Evolutionary conservation across 306 rosid species (phyloP).

Genomic region (Biancaea sappan): DNA sequence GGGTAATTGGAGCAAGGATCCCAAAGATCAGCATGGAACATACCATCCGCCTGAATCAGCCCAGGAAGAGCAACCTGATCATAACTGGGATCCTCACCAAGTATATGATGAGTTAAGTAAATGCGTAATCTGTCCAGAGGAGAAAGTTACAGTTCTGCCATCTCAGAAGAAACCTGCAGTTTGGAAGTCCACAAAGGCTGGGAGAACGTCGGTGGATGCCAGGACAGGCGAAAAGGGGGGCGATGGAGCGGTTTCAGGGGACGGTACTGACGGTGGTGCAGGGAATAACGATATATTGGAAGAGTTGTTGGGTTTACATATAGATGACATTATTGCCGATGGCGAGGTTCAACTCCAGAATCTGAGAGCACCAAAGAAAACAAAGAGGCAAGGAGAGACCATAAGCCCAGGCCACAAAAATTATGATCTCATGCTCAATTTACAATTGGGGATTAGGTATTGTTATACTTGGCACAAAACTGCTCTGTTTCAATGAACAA

Average conservation of each 20-base stretch:
- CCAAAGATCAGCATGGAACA: conserved; percentile 57
- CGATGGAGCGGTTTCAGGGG: conserved; percentile 63
- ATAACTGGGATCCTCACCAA: conserved; percentile 84
- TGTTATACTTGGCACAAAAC: neutral
- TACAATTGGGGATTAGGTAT: conserved; percentile 88
- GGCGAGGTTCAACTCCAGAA: conserved; percentile 34
- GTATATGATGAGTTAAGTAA: conserved; percentile 53
- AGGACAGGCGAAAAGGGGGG: conserved; percentile 67
- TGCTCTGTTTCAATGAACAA: neutral
- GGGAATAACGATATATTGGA: conserved; percentile 48
- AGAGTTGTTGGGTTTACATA: conserved; percentile 34
- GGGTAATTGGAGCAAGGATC: conserved; percentile 70
- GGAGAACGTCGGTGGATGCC: conserved; percentile 66
- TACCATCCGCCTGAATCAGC: conserved; percentile 50
- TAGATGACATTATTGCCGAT: conserved; percentile 35
- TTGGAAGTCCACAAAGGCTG: conserved; percentile 67
- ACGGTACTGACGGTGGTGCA: conserved; percentile 35
- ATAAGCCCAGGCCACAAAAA: conserved; percentile 80
- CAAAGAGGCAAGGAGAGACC: conserved; percentile 79
- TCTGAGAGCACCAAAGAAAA: conserved; percentile 51
- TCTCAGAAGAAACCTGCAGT: conserved; percentile 84
- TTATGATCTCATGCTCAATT: conserved; percentile 87
- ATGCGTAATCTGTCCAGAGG: conserved; percentile 57
- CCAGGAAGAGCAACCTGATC: conserved; percentile 43
- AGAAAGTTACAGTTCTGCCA: conserved; percentile 69